These are phyloP conservation scores for Bassia scoparia DNA, from an alignment of 148 eudicot genomes.

Conservation along the genomic window DNA sequence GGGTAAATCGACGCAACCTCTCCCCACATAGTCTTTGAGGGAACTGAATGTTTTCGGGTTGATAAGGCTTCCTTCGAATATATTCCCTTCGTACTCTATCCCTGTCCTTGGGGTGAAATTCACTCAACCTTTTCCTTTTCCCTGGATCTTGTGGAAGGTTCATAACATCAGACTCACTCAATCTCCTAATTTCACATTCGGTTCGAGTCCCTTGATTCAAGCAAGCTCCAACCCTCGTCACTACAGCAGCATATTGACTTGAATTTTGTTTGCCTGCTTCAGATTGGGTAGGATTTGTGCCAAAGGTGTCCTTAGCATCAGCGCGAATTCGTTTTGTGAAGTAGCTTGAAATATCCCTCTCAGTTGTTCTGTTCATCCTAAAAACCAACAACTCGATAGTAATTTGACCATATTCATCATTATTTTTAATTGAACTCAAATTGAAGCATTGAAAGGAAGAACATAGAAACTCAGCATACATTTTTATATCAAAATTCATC, in stretches of 20 bases:
- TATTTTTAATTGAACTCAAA: neutral
- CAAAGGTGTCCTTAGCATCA: neutral
- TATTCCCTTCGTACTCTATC: conserved; percentile 1
- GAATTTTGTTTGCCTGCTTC: neutral
- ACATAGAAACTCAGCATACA: no score
- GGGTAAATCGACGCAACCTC: neutral
- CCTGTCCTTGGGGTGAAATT: neutral
- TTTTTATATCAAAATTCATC: no score
- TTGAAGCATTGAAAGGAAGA: no score
- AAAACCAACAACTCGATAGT: neutral
- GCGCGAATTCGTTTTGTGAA: neutral
- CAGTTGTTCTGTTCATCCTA: neutral
- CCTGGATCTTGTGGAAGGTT: conserved; percentile 3
- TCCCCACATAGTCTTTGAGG: neutral
- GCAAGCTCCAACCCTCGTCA: neutral
- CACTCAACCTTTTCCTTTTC: neutral
- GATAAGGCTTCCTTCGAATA: conserved; percentile 7
- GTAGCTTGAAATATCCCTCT: neutral
- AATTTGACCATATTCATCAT: neutral
- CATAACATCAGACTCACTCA: neutral
- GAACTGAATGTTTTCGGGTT: neutral
- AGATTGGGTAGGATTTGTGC: neutral
- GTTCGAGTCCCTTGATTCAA: neutral
- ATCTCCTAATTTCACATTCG: neutral
- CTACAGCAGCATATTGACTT: neutral